Base-by-base conservation (phyloP, 2,329 filamentous ascomycete genomes). In the Pseudocercospora vitis region DNA sequence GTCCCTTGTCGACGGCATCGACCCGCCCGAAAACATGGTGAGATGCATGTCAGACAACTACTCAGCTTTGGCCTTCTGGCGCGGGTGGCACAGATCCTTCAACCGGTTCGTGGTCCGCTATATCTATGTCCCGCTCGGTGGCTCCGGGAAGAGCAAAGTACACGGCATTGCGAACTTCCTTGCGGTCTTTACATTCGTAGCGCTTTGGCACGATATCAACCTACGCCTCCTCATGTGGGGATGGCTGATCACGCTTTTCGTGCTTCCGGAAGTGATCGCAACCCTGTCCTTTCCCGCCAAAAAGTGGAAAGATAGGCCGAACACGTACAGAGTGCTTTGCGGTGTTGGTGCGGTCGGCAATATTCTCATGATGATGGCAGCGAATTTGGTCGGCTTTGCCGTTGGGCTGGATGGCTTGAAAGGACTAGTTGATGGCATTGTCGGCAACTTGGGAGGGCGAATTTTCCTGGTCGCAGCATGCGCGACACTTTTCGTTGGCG, bases 11-110 rank as follows among this genome's bases (percentile, higher is more conserved):
- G 94, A 99, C 70, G 89, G 89, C 57, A 84, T 99, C 63, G 94
- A 99, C 68, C 90, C 94, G 0, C 92, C 94, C 0, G 94, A 99
- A 74, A 99, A 99, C 75, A 96, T 99, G 90, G 83, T 96, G 50
- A 88, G 94, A 63, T 99, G 95, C 73, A 90, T 96, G 74, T 91
- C 86, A 67, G 85, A 99, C 76, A 97, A 97, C 71, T 96, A 91
- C 76, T 91, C 87, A 60, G 87, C 90, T 0, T 80, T 91, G 33
- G 85, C 86, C 16, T 99, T 99, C 75, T 99, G 94, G 94, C 88
- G 94, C 58, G 86, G 85, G 26, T 99, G 95, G 95, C 94, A 99
- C 73, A 86, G 91, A 48, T 90, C 85, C 59, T 97, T 89, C 78
- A 97, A 97, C 74, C 87, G 91, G 62, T 99, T 91, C 91, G 81